Evolutionary conservation across 805 yeast species (phyloP), one percentile per base, ranked within the genome.

Genomic region (Cyberlindnera saturnus): DNA sequence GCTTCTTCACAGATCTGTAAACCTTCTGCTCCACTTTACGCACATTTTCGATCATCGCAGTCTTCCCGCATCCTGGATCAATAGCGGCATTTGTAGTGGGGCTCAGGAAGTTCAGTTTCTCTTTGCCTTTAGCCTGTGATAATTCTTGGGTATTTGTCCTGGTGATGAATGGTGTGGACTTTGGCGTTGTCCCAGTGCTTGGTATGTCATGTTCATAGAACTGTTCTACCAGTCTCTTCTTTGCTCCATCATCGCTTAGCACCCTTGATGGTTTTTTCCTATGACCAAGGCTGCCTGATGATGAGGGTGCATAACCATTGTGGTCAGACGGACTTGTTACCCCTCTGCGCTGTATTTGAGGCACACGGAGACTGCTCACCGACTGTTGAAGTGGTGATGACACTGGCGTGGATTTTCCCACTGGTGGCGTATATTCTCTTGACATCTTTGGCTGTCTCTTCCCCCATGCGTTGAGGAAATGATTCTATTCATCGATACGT

Each of bases 161-260:
- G 13, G 50, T 29, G 7, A 44, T 38, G 20, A 34, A 28, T 5
- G 46, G 49, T 23, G 36, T 13, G 15, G 23, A 10, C 29, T 32
- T 44, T 17, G 47, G 37, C 6, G 45, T 32, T 23, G 17, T 33
- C 11, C 36, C 18, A 17, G 31, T 7, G 23, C 23, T 26, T 3
- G 52, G 46, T 1, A 38, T 14, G 6, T 34, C 39, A 14, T 40
- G 39, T 11, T 46, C 47, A 29, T 50, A 52, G 36, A 52, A 52
- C 43, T 52, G 56, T 18, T 52, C 53, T 6, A 52, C 56, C 1
- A 52, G 44, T 18, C 54, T 32, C 17, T 46, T 35, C 43, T 46
- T 46, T 9, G 34, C 34, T 14, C 15, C 18, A n/a, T 38, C 40
- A 30, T 39, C 36, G 15, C 34, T 40, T 34, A 23, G 17, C 20